A percentile compares a stretch with the other conserved stretches of the same genome.
Conservation (phyloP, 495 filamentous ascomycete genomes). For the Opeltia flavorubescens region DNA sequence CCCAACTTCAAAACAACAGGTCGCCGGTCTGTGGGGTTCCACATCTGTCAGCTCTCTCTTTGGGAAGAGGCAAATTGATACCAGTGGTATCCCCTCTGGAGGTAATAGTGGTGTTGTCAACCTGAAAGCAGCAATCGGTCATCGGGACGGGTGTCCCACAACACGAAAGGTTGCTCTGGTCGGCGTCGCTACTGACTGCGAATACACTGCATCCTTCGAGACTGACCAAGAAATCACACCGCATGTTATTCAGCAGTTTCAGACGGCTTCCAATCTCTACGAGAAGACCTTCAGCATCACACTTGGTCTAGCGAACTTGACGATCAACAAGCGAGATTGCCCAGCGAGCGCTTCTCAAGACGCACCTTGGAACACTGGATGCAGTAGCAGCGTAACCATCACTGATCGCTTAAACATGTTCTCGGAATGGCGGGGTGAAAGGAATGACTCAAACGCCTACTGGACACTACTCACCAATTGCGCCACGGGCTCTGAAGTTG, state of each 20-base stretch:
- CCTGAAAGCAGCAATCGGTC: constrained; percentile 65
- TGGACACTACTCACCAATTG: constrained; percentile 90
- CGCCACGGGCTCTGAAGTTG: constrained; percentile 72
- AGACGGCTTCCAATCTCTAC: constrained; percentile 72
- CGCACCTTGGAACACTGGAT: constrained; percentile 71
- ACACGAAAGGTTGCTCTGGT: constrained; percentile 83
- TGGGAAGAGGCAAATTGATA: constrained; percentile 40
- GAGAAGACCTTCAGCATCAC: constrained; percentile 90
- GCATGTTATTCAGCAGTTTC: constrained; percentile 75
- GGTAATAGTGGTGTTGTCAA: constrained; percentile 81
- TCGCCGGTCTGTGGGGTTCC: constrained; percentile 34
- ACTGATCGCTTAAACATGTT: constrained; percentile 74
- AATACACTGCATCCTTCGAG: constrained; percentile 58
- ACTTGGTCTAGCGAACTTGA: constrained; percentile 73
- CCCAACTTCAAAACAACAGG: constrained; percentile 24
- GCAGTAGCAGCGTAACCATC: constrained; percentile 49
- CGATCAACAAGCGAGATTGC: constrained; percentile 54
- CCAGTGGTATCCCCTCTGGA: constrained; percentile 36
- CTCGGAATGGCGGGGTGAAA: constrained; percentile 68
- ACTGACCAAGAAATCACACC: constrained; percentile 40
- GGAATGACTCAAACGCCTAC: constrained; percentile 68
- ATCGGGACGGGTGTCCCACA: constrained; percentile 65
- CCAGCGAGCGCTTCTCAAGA: constrained; percentile 46
- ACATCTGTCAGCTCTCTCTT: constrained; percentile 42
- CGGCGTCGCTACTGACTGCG: constrained; percentile 87